phyloP scores from a whole-genome alignment of 2,329 filamentous ascomycete genomes.

The Aspergillus neoniger region DNA sequence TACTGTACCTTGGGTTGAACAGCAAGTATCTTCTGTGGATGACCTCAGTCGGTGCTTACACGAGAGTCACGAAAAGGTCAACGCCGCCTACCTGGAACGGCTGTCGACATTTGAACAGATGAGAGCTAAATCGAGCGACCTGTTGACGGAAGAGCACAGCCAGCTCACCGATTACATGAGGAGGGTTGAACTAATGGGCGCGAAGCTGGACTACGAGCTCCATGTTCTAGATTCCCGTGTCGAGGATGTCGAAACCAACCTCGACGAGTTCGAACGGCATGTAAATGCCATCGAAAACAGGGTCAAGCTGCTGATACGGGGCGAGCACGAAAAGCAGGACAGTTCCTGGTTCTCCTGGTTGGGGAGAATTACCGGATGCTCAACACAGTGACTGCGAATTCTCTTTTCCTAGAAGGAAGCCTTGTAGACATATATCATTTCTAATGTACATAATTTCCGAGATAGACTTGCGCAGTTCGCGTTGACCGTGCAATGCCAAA shows the following conservation, averaged over 20 bases:
- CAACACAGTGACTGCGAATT: conserved; percentile 9
- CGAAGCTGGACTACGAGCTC: conserved; percentile 91
- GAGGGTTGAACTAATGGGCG: conserved; percentile 77
- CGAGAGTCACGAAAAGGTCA: conserved; percentile 65
- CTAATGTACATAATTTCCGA: conserved; percentile 24
- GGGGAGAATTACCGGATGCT: conserved; percentile 11
- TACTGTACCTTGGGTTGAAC: conserved; percentile 47
- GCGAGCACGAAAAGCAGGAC: conserved; percentile 65
- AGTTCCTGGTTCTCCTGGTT: conserved; percentile 64
- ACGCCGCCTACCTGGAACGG: conserved; percentile 68
- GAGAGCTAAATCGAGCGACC: conserved; percentile 66
- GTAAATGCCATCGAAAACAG: conserved; percentile 70
- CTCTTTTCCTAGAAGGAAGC: conserved; percentile 13
- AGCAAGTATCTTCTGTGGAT: conserved; percentile 46
- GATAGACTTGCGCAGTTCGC: conserved; percentile 14
- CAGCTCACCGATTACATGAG: conserved; percentile 70
- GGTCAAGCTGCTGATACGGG: conserved; percentile 62
- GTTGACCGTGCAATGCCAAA: conserved; percentile 14
- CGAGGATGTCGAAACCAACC: conserved; percentile 81
- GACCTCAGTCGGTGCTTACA: conserved; percentile 66
- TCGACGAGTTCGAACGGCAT: conserved; percentile 76
- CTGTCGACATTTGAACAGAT: conserved; percentile 70
- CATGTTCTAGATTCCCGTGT: conserved; percentile 76
- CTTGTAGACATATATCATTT: conserved; percentile 20
- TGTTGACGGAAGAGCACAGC: conserved; percentile 69